Evolutionary conservation across 2,329 filamentous ascomycete genomes (phyloP), one percentile per base, ranked within the genome.

Genomic region (Fusarium hainanense): DNA sequence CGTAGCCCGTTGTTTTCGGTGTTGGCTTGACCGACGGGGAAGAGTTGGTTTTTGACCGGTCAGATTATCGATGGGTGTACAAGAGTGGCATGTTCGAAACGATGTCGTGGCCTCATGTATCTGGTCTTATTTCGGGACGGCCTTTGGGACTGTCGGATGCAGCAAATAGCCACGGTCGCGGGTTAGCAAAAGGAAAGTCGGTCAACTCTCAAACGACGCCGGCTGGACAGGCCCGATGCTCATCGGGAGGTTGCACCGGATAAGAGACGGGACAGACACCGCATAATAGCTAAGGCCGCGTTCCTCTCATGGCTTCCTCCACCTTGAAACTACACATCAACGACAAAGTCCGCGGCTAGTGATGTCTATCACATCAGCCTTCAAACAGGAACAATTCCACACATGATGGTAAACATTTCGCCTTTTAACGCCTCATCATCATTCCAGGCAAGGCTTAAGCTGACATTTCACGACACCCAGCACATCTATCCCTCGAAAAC

Each of bases 1-100:
- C 57, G 25, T 28, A 37, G 57, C 40, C 20, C 32, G 23, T 47
- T 50, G 18, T 55, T 66, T 44, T 56, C 20, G 37, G 20, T 23
- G 25, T 58, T 49, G 23, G 40, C 40, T 52, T 71, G 51, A 55
- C 55, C 52, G 51, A 55, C 30, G 34, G 28, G 37, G 37, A 54
- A 43, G 28, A 49, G 30, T 42, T 48, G 41, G 34, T 30, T 40
- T 55, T 73, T 74, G 69, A 72, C 69, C 69, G 71, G 69, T 72
- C 58, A 54, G 41, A 44, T 54, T 66, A 28, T 40, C 18, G 28
- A 63, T 63, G 59, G 66, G 69, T 27, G 58, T 50, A 70, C 66
- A 69, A 57, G 60, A 54, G 56, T 64, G 55, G 54, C 40, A 70
- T 59, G 48, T 61, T 44, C 54, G 57, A 43, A 54, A 34, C 34